Conservation (phyloP, 257 asterid species). For the Lycium barbarum region DNA sequence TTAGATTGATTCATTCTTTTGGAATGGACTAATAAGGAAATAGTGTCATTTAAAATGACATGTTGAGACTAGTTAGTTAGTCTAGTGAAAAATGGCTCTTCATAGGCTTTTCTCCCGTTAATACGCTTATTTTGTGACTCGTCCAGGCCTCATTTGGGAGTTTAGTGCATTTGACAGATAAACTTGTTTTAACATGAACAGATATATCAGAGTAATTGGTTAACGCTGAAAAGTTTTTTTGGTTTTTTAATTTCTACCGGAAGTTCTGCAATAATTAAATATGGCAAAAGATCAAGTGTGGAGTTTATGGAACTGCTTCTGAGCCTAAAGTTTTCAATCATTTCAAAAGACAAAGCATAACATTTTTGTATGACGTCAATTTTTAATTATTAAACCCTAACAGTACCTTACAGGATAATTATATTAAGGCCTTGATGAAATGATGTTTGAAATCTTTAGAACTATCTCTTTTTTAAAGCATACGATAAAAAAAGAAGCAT, state of each 20-base stretch:
- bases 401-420: background rate
- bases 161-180: conserved; percentile 3
- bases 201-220: background rate
- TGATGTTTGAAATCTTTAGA: background rate
- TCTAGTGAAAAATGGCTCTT: background rate
- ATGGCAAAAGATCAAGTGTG: background rate
- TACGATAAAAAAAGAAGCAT: no score
- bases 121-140: background rate
- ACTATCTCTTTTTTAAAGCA: background rate
- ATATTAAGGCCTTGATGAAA: background rate
- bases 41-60: no score
- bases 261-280: background rate
- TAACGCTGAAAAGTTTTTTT: background rate
- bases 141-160: background rate
- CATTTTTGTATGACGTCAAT: background rate
- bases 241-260: background rate
- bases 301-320: no score
- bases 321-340: no score
- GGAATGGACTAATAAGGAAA: no score
- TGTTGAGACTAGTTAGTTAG: background rate
- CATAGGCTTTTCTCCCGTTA: background rate
- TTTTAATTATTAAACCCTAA: background rate
- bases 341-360: background rate
- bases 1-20: no score
- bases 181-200: background rate